Percentiles rank a stretch among this genome's conserved stretches.
Evolutionary conservation across 257 asterid genomes (phyloP).

Genomic region (Solanum rostratum): DNA sequence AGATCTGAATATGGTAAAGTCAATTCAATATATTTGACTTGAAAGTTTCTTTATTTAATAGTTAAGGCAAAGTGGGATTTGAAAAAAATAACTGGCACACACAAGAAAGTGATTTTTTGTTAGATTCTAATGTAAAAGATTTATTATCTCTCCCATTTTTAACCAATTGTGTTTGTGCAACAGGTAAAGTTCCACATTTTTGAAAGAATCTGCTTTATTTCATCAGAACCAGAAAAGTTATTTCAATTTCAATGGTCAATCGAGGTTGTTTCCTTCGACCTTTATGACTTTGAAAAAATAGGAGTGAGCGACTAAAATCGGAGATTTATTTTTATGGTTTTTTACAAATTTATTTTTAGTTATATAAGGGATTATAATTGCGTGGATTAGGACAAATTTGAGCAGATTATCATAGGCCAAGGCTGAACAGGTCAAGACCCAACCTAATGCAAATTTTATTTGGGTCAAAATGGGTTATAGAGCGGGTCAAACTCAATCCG

Average conservation of each 20-base stretch:
- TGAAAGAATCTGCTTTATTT: neutral
- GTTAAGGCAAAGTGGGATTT: neutral
- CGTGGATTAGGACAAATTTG: too few species aligned
- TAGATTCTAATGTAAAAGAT: neutral
- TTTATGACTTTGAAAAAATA: neutral
- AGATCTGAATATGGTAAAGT: neutral
- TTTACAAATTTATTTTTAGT: neutral
- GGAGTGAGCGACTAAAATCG: neutral
- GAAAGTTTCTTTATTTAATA: neutral
- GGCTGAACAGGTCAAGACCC: too few species aligned
- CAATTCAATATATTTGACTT: neutral
- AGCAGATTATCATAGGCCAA: too few species aligned
- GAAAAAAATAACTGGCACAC: neutral
- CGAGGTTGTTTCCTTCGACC: neutral
- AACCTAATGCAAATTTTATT: too few species aligned
- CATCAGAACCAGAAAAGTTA: neutral
- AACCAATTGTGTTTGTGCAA: neutral
- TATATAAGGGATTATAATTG: too few species aligned
- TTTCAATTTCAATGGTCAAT: neutral
- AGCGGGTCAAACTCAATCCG: too few species aligned
- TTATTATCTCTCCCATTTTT: neutral
- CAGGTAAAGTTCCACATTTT: neutral
- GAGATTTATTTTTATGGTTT: too few species aligned
- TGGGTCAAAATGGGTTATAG: too few species aligned
- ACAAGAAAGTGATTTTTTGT: neutral